A percentile compares a stretch with the other conserved stretches of the same genome.
phyloP scores from a whole-genome alignment of 768 basidiomycete species.

The Termitomyces sp. region DNA sequence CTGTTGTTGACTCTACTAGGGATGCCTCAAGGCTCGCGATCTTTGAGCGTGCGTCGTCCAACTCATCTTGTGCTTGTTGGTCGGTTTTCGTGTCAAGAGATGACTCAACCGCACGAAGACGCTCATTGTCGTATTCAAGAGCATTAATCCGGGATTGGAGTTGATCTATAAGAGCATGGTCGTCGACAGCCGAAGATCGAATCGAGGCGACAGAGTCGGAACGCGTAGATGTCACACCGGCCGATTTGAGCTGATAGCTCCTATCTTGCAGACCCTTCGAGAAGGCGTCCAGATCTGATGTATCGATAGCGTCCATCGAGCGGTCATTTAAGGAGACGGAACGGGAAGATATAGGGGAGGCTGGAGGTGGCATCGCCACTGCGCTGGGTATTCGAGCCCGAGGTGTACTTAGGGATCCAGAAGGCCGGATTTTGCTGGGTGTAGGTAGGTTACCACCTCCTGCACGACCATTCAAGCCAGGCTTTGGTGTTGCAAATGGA shows the following conservation, averaged over 20 bases:
- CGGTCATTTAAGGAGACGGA: constrained; percentile 38
- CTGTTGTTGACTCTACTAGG: constrained; percentile 39
- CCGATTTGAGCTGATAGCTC: constrained; percentile 39
- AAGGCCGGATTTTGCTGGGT: constrained; percentile 34
- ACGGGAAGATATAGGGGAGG: constrained; percentile 52
- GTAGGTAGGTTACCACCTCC: constrained; percentile 34
- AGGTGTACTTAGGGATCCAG: constrained; percentile 47
- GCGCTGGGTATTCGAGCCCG: constrained; percentile 67
- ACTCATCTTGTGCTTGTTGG: constrained; percentile 44
- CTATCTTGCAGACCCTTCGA: constrained; percentile 34
- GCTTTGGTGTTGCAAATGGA: constrained; percentile 69
- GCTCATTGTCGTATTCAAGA: constrained; percentile 69
- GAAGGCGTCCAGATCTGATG: constrained; percentile 34
- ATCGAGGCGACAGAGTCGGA: constrained; percentile 40
- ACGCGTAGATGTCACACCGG: constrained; percentile 27
- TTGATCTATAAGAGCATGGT: constrained; percentile 35
- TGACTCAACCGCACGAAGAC: constrained; percentile 42
- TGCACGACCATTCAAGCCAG: constrained; percentile 36
- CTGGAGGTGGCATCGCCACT: constrained; percentile 81
- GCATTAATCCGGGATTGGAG: constrained; percentile 54
- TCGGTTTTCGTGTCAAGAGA: constrained; percentile 35
- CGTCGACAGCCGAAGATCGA: constrained; percentile 31
- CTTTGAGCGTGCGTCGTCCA: constrained; percentile 38
- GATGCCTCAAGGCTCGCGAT: constrained; percentile 43
- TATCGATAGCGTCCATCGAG: constrained; percentile 10